Conservation (phyloP, 768 basidiomycete genomes). For the Tremella yokohamensis region DNA sequence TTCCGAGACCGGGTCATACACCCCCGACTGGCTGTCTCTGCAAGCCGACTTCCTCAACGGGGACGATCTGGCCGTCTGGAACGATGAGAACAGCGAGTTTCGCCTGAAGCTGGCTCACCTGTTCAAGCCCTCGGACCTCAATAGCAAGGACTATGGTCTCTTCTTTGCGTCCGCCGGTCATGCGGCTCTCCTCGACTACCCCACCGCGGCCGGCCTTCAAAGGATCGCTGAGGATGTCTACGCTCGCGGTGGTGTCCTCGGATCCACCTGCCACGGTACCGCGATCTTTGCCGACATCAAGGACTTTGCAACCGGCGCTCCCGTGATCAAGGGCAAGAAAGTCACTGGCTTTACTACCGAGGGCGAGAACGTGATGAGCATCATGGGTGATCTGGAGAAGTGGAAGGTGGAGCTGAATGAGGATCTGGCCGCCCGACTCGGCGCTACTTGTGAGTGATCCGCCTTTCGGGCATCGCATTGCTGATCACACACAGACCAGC, state of each 20-base stretch:
- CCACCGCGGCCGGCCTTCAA: constrained; percentile 5
- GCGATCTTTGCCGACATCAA: constrained; percentile 11
- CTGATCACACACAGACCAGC: not conserved
- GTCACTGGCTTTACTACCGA: constrained; percentile 12
- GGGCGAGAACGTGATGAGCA: constrained; percentile 5
- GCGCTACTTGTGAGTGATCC: constrained; percentile 6
- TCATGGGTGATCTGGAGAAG: not conserved
- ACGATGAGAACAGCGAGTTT: constrained; percentile 13
- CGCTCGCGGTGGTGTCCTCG: constrained; percentile 1
- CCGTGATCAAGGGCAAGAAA: constrained; percentile 5
- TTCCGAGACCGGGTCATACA: constrained; percentile 9
- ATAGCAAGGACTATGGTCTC: constrained; percentile 3
- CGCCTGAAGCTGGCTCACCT: constrained; percentile 10
- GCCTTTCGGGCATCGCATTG: not conserved
- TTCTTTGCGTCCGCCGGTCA: constrained; percentile 13
- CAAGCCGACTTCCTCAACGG: constrained; percentile 14
- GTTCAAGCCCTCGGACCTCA: not conserved
- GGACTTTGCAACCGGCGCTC: not conserved
- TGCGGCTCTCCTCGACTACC: constrained; percentile 12
- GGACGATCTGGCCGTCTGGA: constrained; percentile 9
- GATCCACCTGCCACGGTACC: constrained; percentile 9
- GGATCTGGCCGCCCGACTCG: constrained; percentile 3
- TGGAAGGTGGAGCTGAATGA: constrained; percentile 6
- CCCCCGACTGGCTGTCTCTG: constrained; percentile 10
- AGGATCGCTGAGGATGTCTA: constrained; percentile 6